These are phyloP conservation scores for Pyrenophora teres DNA, from an alignment of 2,329 filamentous ascomycete species.

Conservation along the genomic window DNA sequence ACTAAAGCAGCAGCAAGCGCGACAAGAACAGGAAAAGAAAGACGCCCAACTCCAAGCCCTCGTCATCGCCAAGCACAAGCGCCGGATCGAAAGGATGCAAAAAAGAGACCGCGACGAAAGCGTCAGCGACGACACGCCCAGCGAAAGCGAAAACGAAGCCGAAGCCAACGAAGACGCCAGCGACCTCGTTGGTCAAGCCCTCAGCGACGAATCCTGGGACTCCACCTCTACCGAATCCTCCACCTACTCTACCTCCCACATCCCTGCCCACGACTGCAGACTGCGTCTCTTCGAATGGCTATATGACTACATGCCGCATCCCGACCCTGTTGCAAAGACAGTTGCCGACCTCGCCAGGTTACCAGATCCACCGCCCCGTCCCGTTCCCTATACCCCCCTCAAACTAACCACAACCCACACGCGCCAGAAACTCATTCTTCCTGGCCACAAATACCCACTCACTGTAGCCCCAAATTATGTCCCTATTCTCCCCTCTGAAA, in stretches of 20 bases:
- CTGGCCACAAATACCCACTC: slow-evolving; percentile 25
- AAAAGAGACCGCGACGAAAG: slow-evolving; percentile 18
- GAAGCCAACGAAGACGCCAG: slow-evolving; percentile 4
- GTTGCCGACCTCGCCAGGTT: not conserved
- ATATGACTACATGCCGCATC: slow-evolving; percentile 16
- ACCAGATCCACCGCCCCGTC: slow-evolving; percentile 9
- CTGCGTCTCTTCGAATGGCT: slow-evolving; percentile 39
- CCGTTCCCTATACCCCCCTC: slow-evolving; percentile 31
- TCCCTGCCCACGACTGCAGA: slow-evolving; percentile 17
- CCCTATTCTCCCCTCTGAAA: slow-evolving; percentile 22
- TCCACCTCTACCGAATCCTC: slow-evolving; percentile 21
- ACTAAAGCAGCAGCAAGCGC: slow-evolving; percentile 13
- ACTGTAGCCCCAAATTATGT: slow-evolving; percentile 28
- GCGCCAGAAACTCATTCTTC: slow-evolving; percentile 31
- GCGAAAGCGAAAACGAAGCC: slow-evolving; percentile 2
- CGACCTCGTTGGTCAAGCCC: slow-evolving; percentile 9
- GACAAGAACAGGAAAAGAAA: slow-evolving; percentile 16
- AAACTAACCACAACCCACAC: slow-evolving; percentile 29
- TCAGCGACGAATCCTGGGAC: slow-evolving; percentile 31
- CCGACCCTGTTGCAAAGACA: not conserved
- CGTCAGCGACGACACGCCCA: slow-evolving; percentile 20
- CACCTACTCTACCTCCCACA: not conserved
- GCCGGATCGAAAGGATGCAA: slow-evolving; percentile 11
- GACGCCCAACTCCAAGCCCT: slow-evolving; percentile 2
- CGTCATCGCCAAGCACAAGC: slow-evolving; percentile 9